Evolutionary conservation across 1,284 basidiomycete species (phyloP).

Genomic region (Meira miltonrushii): DNA sequence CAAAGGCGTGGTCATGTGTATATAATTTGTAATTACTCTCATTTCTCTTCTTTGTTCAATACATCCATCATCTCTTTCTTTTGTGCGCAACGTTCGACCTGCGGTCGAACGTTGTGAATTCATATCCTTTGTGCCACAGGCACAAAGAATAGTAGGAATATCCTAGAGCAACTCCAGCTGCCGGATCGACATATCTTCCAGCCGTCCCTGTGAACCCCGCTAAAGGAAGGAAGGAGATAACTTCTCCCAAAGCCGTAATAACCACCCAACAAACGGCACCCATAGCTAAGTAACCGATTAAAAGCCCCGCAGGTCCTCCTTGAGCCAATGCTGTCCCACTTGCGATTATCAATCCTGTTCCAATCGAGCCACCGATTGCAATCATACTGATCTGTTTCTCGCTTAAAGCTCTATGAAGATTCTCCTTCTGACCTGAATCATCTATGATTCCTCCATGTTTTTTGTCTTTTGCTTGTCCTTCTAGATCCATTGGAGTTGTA

Average conservation of each 20-base stretch:
- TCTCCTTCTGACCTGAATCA: slow-evolving; percentile 23
- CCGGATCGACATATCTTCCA: slow-evolving; percentile 55
- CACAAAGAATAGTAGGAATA: too few relatives aligned
- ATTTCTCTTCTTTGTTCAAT: too few relatives aligned
- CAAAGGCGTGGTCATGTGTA: too few relatives aligned
- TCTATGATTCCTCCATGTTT: neutral
- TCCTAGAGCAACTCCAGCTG: slow-evolving; percentile 53
- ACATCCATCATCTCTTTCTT: too few relatives aligned
- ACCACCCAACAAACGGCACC: slow-evolving; percentile 32
- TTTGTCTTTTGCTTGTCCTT: too few relatives aligned
- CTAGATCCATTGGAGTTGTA: too few relatives aligned
- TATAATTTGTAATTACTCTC: too few relatives aligned
- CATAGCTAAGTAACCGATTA: slow-evolving; percentile 55
- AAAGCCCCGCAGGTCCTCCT: slow-evolving; percentile 55
- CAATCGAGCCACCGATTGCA: slow-evolving; percentile 12
- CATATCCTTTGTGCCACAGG: too few relatives aligned
- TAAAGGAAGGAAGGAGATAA: slow-evolving; percentile 55
- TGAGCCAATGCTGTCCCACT: slow-evolving; percentile 54
- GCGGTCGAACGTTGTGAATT: too few relatives aligned
- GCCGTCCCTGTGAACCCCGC: slow-evolving; percentile 54
- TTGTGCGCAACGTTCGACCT: too few relatives aligned
- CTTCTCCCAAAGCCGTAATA: slow-evolving; percentile 55
- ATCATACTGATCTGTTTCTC: slow-evolving; percentile 60
- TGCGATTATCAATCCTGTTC: slow-evolving; percentile 71
- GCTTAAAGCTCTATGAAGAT: slow-evolving; percentile 56